Percentiles rank a stretch among this genome's conserved stretches.
phyloP scores from a whole-genome alignment of 1,139 yeast species.

The Yarrowia galli region DNA sequence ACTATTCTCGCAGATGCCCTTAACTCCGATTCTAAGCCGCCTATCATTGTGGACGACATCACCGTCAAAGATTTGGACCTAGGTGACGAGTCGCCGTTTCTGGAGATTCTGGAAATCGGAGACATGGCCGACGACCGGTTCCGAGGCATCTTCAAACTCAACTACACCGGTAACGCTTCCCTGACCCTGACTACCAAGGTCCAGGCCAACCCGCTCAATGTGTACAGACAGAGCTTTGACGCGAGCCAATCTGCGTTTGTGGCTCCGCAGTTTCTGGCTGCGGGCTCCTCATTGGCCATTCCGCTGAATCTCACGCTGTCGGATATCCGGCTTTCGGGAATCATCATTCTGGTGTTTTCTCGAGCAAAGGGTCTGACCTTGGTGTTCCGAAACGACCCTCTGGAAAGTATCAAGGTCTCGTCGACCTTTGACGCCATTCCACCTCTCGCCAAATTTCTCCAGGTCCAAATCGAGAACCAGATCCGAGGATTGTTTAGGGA shows the following conservation, averaged over 20 bases:
- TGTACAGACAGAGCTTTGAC: slow-evolving; percentile 56
- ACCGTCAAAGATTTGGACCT: slow-evolving; percentile 75
- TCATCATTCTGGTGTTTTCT: slow-evolving; percentile 82
- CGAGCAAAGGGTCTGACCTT: slow-evolving; percentile 83
- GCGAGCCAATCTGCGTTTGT: slow-evolving; percentile 47
- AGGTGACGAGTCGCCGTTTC: slow-evolving; percentile 78
- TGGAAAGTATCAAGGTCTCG: slow-evolving; percentile 79
- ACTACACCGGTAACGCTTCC: slow-evolving; percentile 80
- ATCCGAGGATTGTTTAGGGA: slow-evolving; percentile 82
- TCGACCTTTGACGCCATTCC: slow-evolving; percentile 87
- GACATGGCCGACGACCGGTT: slow-evolving; percentile 81
- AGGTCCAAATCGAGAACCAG: slow-evolving; percentile 81
- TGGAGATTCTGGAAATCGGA: slow-evolving; percentile 86
- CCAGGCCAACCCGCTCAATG: slow-evolving; percentile 83
- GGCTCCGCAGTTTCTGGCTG: slow-evolving; percentile 68
- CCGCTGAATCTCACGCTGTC: slow-evolving; percentile 80
- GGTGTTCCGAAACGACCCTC: slow-evolving; percentile 87
- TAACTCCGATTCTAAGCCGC: slow-evolving; percentile 76
- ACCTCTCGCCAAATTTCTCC: slow-evolving; percentile 80
- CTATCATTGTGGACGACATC: slow-evolving; percentile 76
- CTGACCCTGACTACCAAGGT: slow-evolving; percentile 82
- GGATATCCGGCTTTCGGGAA: slow-evolving; percentile 76
- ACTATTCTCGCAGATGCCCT: slow-evolving; percentile 77
- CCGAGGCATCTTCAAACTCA: slow-evolving; percentile 83
- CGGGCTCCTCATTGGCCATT: slow-evolving; percentile 73